phyloP scores from a whole-genome alignment of 257 asterid genomes.

The Fraxinus americana region DNA sequence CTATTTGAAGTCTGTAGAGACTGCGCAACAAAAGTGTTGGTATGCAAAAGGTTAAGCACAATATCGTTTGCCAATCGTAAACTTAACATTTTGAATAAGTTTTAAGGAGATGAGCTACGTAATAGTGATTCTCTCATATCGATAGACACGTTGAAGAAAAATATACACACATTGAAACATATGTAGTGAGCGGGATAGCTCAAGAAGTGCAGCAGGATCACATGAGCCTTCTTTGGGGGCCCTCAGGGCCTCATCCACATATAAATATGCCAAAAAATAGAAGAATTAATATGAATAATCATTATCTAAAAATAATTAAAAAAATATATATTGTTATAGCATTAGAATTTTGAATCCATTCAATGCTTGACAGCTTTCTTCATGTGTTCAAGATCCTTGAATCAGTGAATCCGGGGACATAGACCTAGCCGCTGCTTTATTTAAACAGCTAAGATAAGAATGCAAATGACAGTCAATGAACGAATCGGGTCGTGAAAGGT shows the following conservation, averaged over 20 bases:
- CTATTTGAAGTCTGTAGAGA: too few relatives aligned
- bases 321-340: too few relatives aligned
- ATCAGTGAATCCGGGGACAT: too few relatives aligned
- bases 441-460: too few relatives aligned
- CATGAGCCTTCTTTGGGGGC: constrained; percentile 65
- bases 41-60: not conserved
- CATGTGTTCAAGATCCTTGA: too few relatives aligned
- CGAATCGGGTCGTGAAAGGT: too few relatives aligned
- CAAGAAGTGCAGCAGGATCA: constrained; percentile 86
- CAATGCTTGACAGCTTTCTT: too few relatives aligned
- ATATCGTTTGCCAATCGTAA: too few relatives aligned
- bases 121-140: not conserved
- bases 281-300: not conserved
- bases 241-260: constrained; percentile 91
- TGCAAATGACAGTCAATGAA: too few relatives aligned
- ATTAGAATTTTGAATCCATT: too few relatives aligned
- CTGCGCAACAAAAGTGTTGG: not conserved
- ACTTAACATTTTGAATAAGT: not conserved
- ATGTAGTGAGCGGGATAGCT: constrained; percentile 88
- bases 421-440: too few relatives aligned
- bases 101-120: not conserved
- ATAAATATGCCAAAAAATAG: constrained; percentile 73
- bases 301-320: too few relatives aligned
- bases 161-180: constrained; percentile 64
- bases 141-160: constrained; percentile 52